Percentiles rank a stretch among this genome's conserved stretches.
Evolutionary conservation across 2,329 filamentous ascomycete genomes (phyloP).

Genomic region (Sporothrix brasiliensis): DNA sequence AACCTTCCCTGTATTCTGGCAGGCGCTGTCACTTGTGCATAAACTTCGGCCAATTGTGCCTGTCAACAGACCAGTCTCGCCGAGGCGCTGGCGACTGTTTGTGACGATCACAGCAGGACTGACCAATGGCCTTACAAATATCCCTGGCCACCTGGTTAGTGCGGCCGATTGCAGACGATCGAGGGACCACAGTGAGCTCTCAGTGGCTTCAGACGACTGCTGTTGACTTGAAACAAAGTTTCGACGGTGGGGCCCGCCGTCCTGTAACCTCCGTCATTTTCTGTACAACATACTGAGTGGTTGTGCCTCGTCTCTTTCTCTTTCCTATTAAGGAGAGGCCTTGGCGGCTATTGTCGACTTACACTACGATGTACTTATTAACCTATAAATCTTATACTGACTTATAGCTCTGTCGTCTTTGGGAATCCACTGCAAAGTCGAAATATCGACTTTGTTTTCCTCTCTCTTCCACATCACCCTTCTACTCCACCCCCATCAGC

Average conservation of each 20-base stretch:
- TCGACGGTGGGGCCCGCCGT: not conserved
- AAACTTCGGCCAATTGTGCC: conserved; percentile 14
- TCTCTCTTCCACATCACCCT: not conserved
- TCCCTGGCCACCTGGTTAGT: not conserved
- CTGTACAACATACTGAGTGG: too few species aligned
- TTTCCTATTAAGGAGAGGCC: not conserved
- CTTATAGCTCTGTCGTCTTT: too few species aligned
- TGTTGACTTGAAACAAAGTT: not conserved
- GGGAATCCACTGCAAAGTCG: too few species aligned
- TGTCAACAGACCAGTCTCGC: not conserved
- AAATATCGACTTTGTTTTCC: too few species aligned
- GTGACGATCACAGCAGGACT: too few species aligned
- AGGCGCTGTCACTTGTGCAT: not conserved
- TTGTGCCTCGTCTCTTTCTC: not conserved
- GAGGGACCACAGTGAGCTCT: not conserved
- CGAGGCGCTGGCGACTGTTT: not conserved
- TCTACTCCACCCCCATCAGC: not conserved
- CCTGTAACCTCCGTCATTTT: not conserved
- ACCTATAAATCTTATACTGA: too few species aligned
- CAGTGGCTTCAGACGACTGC: not conserved
- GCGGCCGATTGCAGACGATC: not conserved
- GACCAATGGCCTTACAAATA: not conserved
- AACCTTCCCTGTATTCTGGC: too few species aligned
- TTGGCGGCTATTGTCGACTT: not conserved
- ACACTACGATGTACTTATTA: too few species aligned